Evolutionary conservation across 306 rosid species (phyloP).

Genomic region (Begonia loranthoides): DNA sequence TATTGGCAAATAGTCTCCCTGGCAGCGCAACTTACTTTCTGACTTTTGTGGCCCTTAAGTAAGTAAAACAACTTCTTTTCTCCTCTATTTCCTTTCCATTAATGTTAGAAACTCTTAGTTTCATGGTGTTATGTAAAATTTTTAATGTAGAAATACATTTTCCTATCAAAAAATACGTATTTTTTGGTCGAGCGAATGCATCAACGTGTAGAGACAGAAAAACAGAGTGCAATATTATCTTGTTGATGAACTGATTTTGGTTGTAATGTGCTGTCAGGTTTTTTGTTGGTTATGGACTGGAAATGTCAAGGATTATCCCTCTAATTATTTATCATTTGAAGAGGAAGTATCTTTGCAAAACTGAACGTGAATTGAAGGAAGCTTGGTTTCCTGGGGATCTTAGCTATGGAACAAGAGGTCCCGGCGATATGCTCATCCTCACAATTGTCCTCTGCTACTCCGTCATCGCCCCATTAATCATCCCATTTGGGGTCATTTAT

Average conservation of each 20-base stretch:
- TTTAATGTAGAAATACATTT: too few relatives aligned
- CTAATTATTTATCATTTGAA: conserved; percentile 76
- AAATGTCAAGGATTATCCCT: conserved; percentile 76
- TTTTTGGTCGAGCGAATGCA: too few relatives aligned
- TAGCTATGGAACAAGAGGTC: conserved; percentile 68
- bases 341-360: conserved; percentile 77
- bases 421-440: conserved; percentile 64
- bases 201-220: too few relatives aligned
- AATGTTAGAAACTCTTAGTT: too few relatives aligned
- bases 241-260: conserved; percentile 6
- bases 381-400: conserved; percentile 93
- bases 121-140: too few relatives aligned
- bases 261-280: conserved; percentile 34
- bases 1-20: conserved; percentile 64
- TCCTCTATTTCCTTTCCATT: background rate
- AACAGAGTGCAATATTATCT: background rate
- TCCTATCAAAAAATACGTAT: too few relatives aligned
- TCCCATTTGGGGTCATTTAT: conserved; percentile 75
- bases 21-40: conserved; percentile 71
- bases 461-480: conserved; percentile 64
- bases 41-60: conserved; percentile 86
- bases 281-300: conserved; percentile 89
- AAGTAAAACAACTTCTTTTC: conserved; percentile 24
- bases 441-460: conserved; percentile 82
- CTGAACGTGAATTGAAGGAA: conserved; percentile 66